phyloP scores from a whole-genome alignment of 208 protist genomes.

The Wallacemonas rigidus region DNA sequence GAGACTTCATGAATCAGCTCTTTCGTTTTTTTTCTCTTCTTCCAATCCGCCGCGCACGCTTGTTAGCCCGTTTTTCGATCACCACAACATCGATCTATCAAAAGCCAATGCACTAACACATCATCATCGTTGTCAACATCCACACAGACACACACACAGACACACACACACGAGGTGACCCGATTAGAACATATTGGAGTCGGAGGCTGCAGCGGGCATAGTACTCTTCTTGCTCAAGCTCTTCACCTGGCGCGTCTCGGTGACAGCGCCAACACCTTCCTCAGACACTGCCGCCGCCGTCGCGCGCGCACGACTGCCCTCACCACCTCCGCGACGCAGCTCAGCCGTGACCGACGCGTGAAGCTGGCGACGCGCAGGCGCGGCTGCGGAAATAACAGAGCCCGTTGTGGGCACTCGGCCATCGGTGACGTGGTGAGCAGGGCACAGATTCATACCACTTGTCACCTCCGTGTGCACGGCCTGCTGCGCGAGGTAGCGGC shows the following conservation, averaged over 20 bases:
- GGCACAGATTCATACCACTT: slow-evolving; percentile 30
- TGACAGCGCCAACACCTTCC: not conserved
- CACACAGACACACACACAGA: not conserved
- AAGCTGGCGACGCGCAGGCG: slow-evolving; percentile 7
- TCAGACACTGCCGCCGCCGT: not conserved
- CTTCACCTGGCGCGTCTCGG: not conserved
- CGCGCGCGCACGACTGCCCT: not conserved
- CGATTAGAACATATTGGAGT: slow-evolving; percentile 13
- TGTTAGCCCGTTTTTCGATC: too few relatives aligned
- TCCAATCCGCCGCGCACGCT: not conserved
- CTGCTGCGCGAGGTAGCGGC: slow-evolving; percentile 66
- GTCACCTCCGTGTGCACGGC: slow-evolving; percentile 76
- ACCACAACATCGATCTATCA: too few relatives aligned
- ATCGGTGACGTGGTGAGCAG: not conserved
- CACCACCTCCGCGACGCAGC: slow-evolving; percentile 8
- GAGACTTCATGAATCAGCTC: not conserved
- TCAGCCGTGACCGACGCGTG: slow-evolving; percentile 14
- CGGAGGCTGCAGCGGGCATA: not conserved
- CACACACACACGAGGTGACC: not conserved
- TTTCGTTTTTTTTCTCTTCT: slow-evolving; percentile 3
- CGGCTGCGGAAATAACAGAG: not conserved
- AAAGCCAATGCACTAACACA: too few relatives aligned
- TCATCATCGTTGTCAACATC: not conserved
- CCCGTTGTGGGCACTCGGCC: not conserved
- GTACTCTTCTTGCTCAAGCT: slow-evolving; percentile 8